Evolutionary conservation across 768 basidiomycete genomes (phyloP).

Genomic region (Paxillus involutus): DNA sequence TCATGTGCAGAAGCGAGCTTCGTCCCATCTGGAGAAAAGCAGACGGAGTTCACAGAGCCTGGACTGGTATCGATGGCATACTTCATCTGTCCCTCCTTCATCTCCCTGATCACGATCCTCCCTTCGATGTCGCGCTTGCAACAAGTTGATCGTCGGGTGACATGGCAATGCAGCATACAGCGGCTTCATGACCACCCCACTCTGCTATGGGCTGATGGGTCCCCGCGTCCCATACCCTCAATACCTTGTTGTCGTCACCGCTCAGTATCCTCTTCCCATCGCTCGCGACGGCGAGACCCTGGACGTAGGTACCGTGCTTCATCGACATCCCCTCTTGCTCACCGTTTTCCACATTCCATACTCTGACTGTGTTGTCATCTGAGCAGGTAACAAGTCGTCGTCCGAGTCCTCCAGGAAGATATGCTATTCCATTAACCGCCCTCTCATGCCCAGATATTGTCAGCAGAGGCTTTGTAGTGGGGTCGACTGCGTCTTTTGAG

Average conservation of each 20-base stretch:
- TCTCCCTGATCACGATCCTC: too few species aligned
- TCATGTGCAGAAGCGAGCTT: background rate
- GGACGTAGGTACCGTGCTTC: background rate
- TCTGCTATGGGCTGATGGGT: background rate
- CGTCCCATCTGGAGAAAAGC: background rate
- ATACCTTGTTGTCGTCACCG: background rate
- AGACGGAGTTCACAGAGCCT: background rate
- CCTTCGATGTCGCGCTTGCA: background rate
- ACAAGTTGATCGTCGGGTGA: constrained; percentile 3
- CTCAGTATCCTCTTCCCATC: background rate
- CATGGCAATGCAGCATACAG: background rate
- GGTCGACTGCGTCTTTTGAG: too few species aligned
- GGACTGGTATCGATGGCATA: too few species aligned
- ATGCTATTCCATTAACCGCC: background rate
- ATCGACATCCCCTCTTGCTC: constrained; percentile 2
- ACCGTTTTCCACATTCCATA: constrained; percentile 9
- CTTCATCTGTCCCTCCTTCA: too few species aligned
- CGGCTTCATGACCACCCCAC: background rate
- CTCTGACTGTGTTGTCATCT: background rate
- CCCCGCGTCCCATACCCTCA: constrained; percentile 5
- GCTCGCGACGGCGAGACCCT: background rate
- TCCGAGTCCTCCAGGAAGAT: constrained; percentile 4
- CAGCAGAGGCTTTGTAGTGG: background rate
- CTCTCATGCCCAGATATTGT: background rate
- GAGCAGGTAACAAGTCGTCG: constrained; percentile 3